These are phyloP conservation scores for Irpex sp. DNA, from an alignment of 1,284 basidiomycete genomes.

Conservation along the genomic window DNA sequence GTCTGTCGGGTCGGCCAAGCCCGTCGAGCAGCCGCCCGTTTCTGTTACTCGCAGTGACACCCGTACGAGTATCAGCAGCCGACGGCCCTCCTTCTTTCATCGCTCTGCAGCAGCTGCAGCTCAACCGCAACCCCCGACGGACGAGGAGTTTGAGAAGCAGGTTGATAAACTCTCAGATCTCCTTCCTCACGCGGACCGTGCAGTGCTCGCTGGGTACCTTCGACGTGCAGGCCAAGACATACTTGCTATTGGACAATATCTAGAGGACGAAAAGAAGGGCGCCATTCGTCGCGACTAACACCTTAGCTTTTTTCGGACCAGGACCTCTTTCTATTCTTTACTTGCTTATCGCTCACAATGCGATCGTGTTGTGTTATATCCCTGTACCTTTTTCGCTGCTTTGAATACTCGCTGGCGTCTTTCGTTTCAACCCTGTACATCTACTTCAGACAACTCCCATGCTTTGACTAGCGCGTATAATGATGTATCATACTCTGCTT, in stretches of 20 bases:
- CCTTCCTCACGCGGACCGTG: conserved; percentile 72
- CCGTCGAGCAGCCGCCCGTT: conserved; percentile 9
- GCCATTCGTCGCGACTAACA: conserved; percentile 35
- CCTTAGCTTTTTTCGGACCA: background rate
- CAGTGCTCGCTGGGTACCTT: conserved; percentile 70
- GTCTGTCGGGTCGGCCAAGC: conserved; percentile 33
- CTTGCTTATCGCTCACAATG: background rate
- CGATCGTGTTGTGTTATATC: background rate
- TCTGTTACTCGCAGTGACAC: conserved; percentile 13
- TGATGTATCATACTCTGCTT: conserved; percentile 1
- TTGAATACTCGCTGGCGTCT: background rate
- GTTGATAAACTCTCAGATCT: conserved; percentile 72
- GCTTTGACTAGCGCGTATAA: background rate
- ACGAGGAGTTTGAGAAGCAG: conserved; percentile 57
- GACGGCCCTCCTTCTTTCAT: conserved; percentile 50
- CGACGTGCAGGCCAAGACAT: conserved; percentile 74
- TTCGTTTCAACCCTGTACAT: background rate
- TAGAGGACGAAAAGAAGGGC: conserved; percentile 85
- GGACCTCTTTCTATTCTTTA: background rate
- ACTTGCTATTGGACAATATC: conserved; percentile 80
- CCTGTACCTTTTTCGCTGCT: background rate
- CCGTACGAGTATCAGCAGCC: conserved; percentile 37
- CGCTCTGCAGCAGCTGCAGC: conserved; percentile 17
- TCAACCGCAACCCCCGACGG: conserved; percentile 18
- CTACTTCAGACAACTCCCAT: background rate